A percentile compares a stretch with the other conserved stretches of the same genome.
These are phyloP conservation scores for Breynia disticha DNA, from an alignment of 441 rosid genomes.

Conservation along the genomic window DNA sequence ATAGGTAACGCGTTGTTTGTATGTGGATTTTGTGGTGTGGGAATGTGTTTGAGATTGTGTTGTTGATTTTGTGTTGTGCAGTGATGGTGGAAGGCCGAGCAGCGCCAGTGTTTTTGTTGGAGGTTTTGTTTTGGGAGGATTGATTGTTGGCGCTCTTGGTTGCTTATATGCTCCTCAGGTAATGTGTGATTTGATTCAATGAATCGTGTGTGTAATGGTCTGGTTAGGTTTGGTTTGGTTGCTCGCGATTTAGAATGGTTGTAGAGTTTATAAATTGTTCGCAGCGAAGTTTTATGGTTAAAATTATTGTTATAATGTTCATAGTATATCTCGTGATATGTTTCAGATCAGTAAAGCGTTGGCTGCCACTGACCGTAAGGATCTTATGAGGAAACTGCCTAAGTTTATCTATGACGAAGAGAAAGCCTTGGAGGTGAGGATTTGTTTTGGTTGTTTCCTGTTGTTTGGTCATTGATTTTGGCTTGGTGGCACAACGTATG, in stretches of 20 bases:
- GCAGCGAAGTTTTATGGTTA: no score
- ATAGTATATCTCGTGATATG: slow-evolving; percentile 8
- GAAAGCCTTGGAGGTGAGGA: slow-evolving; percentile 79
- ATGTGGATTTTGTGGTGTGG: not conserved
- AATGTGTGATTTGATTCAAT: slow-evolving; percentile 3
- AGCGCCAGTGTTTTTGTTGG: slow-evolving; percentile 61
- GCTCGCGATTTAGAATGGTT: not conserved
- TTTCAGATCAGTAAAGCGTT: slow-evolving; percentile 80
- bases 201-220: slow-evolving; percentile 1
- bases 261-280: no score
- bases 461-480: not conserved
- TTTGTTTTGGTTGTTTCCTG: slow-evolving; percentile 3
- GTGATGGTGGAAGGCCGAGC: slow-evolving; percentile 56
- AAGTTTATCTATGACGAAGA: slow-evolving; percentile 90
- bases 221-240: no score
- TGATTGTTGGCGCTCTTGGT: slow-evolving; percentile 84
- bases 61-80: slow-evolving; percentile 13
- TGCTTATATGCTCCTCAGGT: slow-evolving; percentile 96
- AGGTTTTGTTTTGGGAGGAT: slow-evolving; percentile 87
- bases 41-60: no score
- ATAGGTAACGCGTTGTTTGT: slow-evolving; percentile 41
- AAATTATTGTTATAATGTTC: not conserved
- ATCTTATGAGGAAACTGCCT: slow-evolving; percentile 84
- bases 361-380: slow-evolving; percentile 73
- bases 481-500: no score